Evolutionary conservation across 2,329 filamentous ascomycete species (phyloP).

Genomic region (Macrophomina tecta): DNA sequence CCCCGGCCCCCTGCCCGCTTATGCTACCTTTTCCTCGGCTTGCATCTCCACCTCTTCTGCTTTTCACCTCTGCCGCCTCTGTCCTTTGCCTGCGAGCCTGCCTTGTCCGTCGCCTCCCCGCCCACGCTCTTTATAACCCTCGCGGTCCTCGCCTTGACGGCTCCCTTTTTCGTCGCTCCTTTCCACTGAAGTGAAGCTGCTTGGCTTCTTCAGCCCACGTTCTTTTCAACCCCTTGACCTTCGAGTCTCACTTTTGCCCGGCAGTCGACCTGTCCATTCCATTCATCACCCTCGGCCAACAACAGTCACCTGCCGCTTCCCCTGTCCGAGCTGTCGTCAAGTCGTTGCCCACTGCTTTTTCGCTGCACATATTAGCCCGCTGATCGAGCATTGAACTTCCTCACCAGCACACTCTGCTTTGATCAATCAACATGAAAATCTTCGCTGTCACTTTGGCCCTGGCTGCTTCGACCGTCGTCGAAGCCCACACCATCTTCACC

Average conservation of each 20-base stretch:
- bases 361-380: not conserved
- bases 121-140: slow-evolving; percentile 16
- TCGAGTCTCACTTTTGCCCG: slow-evolving; percentile 23
- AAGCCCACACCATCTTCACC: slow-evolving; percentile 45
- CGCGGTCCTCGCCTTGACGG: slow-evolving; percentile 14
- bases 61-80: slow-evolving; percentile 1
- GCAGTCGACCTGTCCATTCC: slow-evolving; percentile 29
- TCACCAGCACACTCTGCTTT: not conserved
- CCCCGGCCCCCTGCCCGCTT: not conserved
- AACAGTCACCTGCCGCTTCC: slow-evolving; percentile 2
- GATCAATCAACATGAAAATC: slow-evolving; percentile 8
- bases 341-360: not conserved
- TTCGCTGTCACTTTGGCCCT: slow-evolving; percentile 13
- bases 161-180: slow-evolving; percentile 17
- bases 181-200: slow-evolving; percentile 9
- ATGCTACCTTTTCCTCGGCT: not conserved
- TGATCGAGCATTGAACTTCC: slow-evolving; percentile 2
- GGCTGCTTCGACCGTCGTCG: slow-evolving; percentile 19
- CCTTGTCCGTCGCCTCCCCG: not conserved
- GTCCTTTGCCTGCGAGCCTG: not conserved
- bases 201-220: slow-evolving; percentile 26
- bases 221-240: slow-evolving; percentile 26
- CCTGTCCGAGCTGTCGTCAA: not conserved
- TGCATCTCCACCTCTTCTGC: slow-evolving; percentile 9
- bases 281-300: not conserved